Base-by-base conservation (phyloP, 345 rosid species). In the Salix exigua region DNA sequence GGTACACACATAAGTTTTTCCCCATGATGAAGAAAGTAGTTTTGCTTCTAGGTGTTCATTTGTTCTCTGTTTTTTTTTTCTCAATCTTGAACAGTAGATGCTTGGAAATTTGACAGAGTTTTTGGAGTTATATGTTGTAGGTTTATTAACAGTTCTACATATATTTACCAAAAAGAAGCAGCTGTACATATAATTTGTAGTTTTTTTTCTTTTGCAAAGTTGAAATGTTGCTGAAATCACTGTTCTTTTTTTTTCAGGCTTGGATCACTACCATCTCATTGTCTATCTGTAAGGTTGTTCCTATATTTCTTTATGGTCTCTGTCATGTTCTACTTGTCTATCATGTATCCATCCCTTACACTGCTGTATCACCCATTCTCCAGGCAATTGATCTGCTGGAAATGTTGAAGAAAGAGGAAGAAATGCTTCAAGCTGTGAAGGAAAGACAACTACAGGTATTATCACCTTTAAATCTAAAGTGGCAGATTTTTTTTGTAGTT, bases 351-450 rank as follows among this genome's bases (percentile, higher is more conserved):
- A 40, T 33, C 68, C 7, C 10, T 64, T 18, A 75, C 71, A 53
- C 78, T 63, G 40, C 83, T 50, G 21, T 62, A 50, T 74, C 79
- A 71, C 62, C 62, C 53, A 38, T 2, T n/a, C 68, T 85, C 48
- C 86, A 96, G 99, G 94, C 96, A 28, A 72, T 86, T 78, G 98
- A 94, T 87, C 86, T 92, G 78, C 80, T 94, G 42, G 98, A 96
- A 85, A 89, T 94, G 92, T 84, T 96, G 53, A 91, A 88, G 83
- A 90, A 80, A 75, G 99, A 96, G 83, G 97, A 90, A 75, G 98
- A 89, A 75, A 89, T 96, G 97, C 97, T 96, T 79, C 81, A 89
- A 72, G 94, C 91, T 61, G 85, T 94, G 6, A 90, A 88, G 85
- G 97, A 96, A 78, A 84, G 78, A 73, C 87, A 90, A 71, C 70